These are phyloP conservation scores for Lathyrus sativus DNA, from an alignment of 306 rosid species.

Conservation along the genomic window DNA sequence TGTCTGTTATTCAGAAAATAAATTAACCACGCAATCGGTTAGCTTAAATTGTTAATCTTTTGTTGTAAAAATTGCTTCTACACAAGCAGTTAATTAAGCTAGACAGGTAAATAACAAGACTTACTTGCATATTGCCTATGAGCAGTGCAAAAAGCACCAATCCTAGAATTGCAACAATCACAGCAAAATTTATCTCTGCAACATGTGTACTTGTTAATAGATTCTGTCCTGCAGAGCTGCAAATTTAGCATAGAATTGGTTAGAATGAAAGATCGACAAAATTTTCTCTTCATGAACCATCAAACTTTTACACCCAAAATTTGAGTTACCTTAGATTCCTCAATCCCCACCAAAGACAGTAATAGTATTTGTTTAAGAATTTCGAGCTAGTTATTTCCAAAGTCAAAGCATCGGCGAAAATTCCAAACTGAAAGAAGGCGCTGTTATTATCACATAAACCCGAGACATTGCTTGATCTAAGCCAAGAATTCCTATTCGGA, in stretches of 20 bases:
- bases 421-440: conserved; percentile 54
- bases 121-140: conserved; percentile 65
- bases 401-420: conserved; percentile 51
- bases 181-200: conserved; percentile 59
- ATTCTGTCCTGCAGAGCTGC: conserved; percentile 62
- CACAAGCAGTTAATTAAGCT: background rate
- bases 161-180: conserved; percentile 57
- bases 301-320: conserved; percentile 2
- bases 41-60: background rate
- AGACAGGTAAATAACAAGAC: conserved; percentile 9
- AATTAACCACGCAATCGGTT: background rate
- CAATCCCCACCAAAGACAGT: conserved; percentile 58
- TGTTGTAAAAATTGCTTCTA: background rate
- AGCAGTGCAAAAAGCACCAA: conserved; percentile 59
- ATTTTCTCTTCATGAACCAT: background rate
- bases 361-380: conserved; percentile 56
- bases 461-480: conserved; percentile 57
- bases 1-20: conserved; percentile 38
- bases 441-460: conserved; percentile 44
- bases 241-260: conserved; percentile 32
- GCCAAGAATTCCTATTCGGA: conserved; percentile 47
- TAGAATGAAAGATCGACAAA: conserved; percentile 18
- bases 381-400: conserved; percentile 40
- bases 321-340: conserved; percentile 51
- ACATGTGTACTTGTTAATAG: conserved; percentile 50